Conservation (phyloP, 2,329 filamentous ascomycete genomes). For the Aspergillus intermedius region DNA sequence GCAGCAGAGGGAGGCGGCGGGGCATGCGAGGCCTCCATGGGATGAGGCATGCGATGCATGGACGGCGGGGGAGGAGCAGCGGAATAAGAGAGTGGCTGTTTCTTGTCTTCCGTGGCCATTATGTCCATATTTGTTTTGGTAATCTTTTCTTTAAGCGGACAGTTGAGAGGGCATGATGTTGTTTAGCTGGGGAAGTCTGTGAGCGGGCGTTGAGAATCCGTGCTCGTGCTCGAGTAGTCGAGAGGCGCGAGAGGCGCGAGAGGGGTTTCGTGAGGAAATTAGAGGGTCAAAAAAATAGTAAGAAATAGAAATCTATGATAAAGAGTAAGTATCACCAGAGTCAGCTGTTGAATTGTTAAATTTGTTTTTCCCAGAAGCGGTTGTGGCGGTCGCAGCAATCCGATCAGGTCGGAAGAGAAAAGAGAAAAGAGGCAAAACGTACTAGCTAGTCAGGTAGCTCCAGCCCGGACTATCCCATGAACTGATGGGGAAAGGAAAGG, state of each 20-base stretch:
- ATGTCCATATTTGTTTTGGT: conserved; percentile 18
- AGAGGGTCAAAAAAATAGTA: conserved; percentile 3
- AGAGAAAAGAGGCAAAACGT: no score
- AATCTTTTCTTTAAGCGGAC: neutral
- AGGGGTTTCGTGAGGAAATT: neutral
- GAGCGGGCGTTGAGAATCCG: no score
- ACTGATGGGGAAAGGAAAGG: no score
- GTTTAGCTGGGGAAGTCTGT: neutral
- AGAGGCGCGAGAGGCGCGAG: neutral
- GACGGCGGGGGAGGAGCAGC: conserved; percentile 14
- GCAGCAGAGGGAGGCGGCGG: conserved; percentile 22
- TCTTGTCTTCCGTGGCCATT: conserved; percentile 21
- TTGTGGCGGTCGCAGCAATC: no score
- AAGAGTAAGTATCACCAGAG: neutral
- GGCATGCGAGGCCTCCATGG: conserved; percentile 22
- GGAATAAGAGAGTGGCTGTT: conserved; percentile 17
- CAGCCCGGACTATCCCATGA: no score
- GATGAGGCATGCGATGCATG: conserved; percentile 28
- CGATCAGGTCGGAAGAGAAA: no score
- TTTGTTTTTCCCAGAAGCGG: no score
- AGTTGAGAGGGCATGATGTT: neutral
- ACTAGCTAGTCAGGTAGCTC: no score
- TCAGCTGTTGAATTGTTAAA: no score
- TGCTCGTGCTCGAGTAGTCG: no score
- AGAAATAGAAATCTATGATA: conserved; percentile 6